Base-by-base conservation (phyloP, 2,329 filamentous ascomycete genomes). In the Phialophora tarda region DNA sequence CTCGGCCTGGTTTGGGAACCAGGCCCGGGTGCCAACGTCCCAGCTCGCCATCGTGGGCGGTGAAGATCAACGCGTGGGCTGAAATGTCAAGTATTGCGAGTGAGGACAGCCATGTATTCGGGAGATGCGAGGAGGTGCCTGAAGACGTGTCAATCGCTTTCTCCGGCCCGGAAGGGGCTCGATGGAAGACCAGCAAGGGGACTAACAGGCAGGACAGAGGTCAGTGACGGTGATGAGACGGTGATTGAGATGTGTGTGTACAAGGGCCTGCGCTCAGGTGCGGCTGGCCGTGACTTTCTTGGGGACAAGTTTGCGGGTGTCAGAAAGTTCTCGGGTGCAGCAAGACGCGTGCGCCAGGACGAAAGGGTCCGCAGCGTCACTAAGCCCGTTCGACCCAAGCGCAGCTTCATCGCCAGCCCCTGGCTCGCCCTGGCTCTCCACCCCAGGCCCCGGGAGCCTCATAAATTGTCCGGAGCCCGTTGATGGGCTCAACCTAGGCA, bases 1-100 rank as follows among this genome's bases (percentile, higher is more conserved):
- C 81, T 99, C 94, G 69, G 91, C 91, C 78, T 88, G 83, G 84
- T 99, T 95, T 75, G 95, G 93, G 86, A 98, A 95, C 95, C 95
- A 99, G 78, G 93, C 95, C 87, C 92, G 89, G 76, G 94, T 98
- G 77, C 94, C 95, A 77, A 97, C 88, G 85, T 98, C 93, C 71
- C 71, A 73, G 53, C 66, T 69, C 62, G 83, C 96, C 98, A 78
- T 88, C 92, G 81, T 96, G 91, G 83, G 92, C 92, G 93, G 97
- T 96, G 81, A 77, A 78, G 78, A 59, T 61, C 68, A 69, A 71
- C n/a, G 56, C 69, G 44, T 62, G 48, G 28, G 64, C 38, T 60
- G 50, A 24, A 56, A 50, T 66, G 17, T 68, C 66, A 73, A 69
- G 65, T 68, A 59, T 54, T 34, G 63, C 59, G 53, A 58, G 56